Percentiles rank a stretch among this genome's conserved stretches.
These are phyloP conservation scores for Piper betle DNA, from an alignment of 164 flowering plant species.

Conservation along the genomic window DNA sequence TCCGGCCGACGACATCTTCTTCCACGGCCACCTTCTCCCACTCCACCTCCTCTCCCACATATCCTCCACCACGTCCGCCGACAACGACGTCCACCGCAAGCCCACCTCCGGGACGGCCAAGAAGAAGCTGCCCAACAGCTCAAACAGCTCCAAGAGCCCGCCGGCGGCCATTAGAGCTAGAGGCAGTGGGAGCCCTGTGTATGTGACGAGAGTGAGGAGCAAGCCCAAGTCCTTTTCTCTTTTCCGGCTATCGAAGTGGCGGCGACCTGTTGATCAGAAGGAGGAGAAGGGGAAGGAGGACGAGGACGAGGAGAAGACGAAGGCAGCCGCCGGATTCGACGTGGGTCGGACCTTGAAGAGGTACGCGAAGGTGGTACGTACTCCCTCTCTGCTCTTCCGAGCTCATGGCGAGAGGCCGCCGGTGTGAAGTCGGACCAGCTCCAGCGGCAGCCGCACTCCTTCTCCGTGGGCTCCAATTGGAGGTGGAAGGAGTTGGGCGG, in stretches of 20 bases:
- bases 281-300: background rate
- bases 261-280: slow-evolving; percentile 19
- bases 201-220: slow-evolving; percentile 10
- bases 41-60: slow-evolving; percentile 75
- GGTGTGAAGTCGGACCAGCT: slow-evolving; percentile 10
- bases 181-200: slow-evolving; percentile 5
- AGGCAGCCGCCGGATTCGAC: slow-evolving; percentile 30
- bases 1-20: slow-evolving; percentile 92
- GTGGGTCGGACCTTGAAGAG: slow-evolving; percentile 39
- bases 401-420: slow-evolving; percentile 16
- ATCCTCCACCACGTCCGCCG: slow-evolving; percentile 54
- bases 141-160: background rate
- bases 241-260: slow-evolving; percentile 31
- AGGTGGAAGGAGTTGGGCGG: slow-evolving; percentile 19
- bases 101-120: slow-evolving; percentile 15
- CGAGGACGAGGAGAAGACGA: slow-evolving; percentile 8
- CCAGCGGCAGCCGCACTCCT: slow-evolving; percentile 36
- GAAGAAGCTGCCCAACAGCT: background rate
- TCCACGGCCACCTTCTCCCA: slow-evolving; percentile 88
- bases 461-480: slow-evolving; percentile 23
- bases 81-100: slow-evolving; percentile 46
- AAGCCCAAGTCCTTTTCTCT: slow-evolving; percentile 57
- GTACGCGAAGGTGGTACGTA: slow-evolving; percentile 47
- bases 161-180: background rate
- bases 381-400: slow-evolving; percentile 23